A percentile compares a stretch with the other conserved stretches of the same genome.
phyloP scores from a whole-genome alignment of 805 yeast genomes.

The Clavispora santaluciae region DNA sequence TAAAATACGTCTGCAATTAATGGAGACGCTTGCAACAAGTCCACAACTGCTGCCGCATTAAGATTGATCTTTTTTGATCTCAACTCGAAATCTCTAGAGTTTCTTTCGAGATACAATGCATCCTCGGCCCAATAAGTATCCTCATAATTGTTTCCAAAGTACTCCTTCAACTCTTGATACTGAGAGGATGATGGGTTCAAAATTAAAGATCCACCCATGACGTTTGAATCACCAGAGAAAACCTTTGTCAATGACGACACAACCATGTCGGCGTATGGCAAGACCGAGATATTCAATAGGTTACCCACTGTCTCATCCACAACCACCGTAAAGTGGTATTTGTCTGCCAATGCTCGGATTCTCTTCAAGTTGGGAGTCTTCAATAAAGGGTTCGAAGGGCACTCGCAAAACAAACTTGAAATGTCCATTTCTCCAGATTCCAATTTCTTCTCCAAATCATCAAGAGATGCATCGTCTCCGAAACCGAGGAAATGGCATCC shows the following conservation, averaged over 20 bases:
- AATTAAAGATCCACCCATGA: slow-evolving; percentile 88
- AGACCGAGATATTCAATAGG: slow-evolving; percentile 73
- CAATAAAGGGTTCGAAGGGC: slow-evolving; percentile 92
- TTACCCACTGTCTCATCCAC: slow-evolving; percentile 96
- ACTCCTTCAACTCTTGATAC: slow-evolving; percentile 47
- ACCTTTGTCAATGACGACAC: slow-evolving; percentile 87
- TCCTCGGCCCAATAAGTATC: slow-evolving; percentile 92
- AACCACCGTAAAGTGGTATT: slow-evolving; percentile 70
- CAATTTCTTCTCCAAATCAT: slow-evolving; percentile 58
- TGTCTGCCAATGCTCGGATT: slow-evolving; percentile 60
- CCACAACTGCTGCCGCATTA: slow-evolving; percentile 52
- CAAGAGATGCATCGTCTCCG: slow-evolving; percentile 70
- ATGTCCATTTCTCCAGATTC: slow-evolving; percentile 52
- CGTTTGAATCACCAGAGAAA: slow-evolving; percentile 91
- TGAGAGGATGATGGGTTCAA: slow-evolving; percentile 60
- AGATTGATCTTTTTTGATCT: slow-evolving; percentile 56
- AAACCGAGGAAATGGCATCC: slow-evolving; percentile 83
- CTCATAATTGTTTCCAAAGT: slow-evolving; percentile 50
- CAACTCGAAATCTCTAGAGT: slow-evolving; percentile 79
- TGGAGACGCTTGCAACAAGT: slow-evolving; percentile 45
- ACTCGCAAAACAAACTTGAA: slow-evolving; percentile 82
- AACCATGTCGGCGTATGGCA: slow-evolving; percentile 81
- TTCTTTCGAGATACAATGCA: slow-evolving; percentile 85
- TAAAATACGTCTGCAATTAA: slow-evolving; percentile 64
- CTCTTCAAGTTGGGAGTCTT: slow-evolving; percentile 74